Percentiles rank a stretch among this genome's conserved stretches.
phyloP scores from a whole-genome alignment of 140 eudicot genomes.

The Flaveria floridana region DNA sequence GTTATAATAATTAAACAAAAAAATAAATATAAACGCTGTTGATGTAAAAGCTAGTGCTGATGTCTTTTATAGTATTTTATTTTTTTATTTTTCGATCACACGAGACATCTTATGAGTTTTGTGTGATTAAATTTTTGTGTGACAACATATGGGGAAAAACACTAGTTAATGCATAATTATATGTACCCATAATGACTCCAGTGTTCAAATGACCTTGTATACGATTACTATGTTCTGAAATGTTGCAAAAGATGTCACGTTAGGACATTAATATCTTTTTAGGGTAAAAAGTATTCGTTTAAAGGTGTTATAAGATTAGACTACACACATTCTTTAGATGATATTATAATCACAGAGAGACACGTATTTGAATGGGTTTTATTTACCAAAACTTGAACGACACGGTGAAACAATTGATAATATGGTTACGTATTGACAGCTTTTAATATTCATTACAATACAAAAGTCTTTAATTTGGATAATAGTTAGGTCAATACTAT shows the following conservation, averaged over 20 bases:
- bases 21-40: too few relatives aligned
- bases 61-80: too few relatives aligned
- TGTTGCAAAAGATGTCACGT: not conserved
- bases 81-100: too few relatives aligned
- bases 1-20: too few relatives aligned
- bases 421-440: not conserved
- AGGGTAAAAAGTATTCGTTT: not conserved
- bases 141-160: too few relatives aligned
- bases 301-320: not conserved
- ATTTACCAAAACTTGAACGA: not conserved
- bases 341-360: not conserved
- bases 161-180: not conserved
- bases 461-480: not conserved
- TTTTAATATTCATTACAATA: not conserved
- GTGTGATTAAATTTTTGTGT: too few relatives aligned
- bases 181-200: not conserved
- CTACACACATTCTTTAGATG: not conserved
- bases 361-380: not conserved
- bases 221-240: not conserved
- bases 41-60: too few relatives aligned
- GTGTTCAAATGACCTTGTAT: not conserved
- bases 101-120: too few relatives aligned
- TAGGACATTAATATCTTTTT: not conserved
- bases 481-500: not conserved
- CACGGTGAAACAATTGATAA: not conserved